Evolutionary conservation across 2,329 filamentous ascomycete genomes (phyloP).

Genomic region (Colletotrichum sp.): DNA sequence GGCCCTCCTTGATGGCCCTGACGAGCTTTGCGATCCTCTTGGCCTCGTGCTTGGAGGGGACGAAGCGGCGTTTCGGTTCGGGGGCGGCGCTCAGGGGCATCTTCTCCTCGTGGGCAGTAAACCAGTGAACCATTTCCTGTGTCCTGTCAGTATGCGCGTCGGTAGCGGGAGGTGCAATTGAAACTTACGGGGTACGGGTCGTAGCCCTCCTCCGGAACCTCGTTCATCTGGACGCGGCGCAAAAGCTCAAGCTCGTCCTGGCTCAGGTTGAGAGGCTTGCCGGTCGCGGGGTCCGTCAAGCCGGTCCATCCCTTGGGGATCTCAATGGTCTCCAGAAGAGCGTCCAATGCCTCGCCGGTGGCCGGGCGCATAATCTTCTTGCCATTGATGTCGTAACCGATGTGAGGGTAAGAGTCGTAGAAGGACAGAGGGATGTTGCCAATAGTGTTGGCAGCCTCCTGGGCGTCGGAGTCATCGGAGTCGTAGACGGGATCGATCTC

Average conservation of each 20-base stretch:
- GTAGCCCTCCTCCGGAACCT: constrained; percentile 85
- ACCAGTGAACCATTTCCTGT: constrained; percentile 88
- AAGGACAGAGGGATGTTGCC: constrained; percentile 93
- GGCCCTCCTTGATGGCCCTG: constrained; percentile 90
- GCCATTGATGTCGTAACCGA: constrained; percentile 98
- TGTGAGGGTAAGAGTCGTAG: constrained; percentile 97
- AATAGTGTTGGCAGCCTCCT: constrained; percentile 85
- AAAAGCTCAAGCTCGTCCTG: constrained; percentile 89
- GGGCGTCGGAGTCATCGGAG: constrained; percentile 89
- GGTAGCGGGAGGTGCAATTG: neutral
- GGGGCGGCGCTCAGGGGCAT: constrained; percentile 96
- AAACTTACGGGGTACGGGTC: constrained; percentile 82
- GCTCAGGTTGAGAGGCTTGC: constrained; percentile 87
- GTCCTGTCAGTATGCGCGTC: constrained; percentile 25
- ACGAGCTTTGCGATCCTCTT: constrained; percentile 98
- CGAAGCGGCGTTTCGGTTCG: constrained; percentile 92
- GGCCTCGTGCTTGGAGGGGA: constrained; percentile 96
- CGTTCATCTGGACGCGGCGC: constrained; percentile 86
- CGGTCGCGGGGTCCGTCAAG: constrained; percentile 90
- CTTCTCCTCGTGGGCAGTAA: constrained; percentile 85
- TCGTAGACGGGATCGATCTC: constrained; percentile 96
- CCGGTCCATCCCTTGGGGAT: constrained; percentile 97
- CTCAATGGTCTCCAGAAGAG: constrained; percentile 93
- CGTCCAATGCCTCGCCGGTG: constrained; percentile 90
- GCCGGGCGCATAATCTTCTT: constrained; percentile 97